phyloP scores from a whole-genome alignment of 768 basidiomycete species.

The Kwoniella bestiolae region DNA sequence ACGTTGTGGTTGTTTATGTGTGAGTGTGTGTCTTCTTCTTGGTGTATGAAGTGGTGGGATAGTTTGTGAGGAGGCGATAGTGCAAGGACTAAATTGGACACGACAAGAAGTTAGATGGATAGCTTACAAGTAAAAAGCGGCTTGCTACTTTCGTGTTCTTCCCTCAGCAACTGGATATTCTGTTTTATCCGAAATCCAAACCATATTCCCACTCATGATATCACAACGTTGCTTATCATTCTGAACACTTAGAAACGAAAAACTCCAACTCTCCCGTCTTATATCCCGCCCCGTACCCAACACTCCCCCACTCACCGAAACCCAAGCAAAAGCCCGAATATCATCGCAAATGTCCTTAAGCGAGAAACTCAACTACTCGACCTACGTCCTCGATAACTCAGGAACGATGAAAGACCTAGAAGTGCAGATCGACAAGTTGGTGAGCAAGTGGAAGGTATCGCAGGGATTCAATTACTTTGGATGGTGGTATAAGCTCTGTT shows the following conservation, averaged over 20 bases:
- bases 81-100: too few relatives aligned
- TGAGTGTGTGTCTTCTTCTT: conserved; percentile 55
- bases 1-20: conserved; percentile 91
- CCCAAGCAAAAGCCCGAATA: conserved; percentile 75
- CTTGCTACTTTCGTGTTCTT: too few relatives aligned
- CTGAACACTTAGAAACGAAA: conserved; percentile 72
- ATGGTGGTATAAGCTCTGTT: conserved; percentile 62
- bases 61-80: too few relatives aligned
- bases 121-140: too few relatives aligned
- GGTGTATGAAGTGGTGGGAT: not conserved
- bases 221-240: too few relatives aligned
- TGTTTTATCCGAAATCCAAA: too few relatives aligned
- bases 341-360: conserved; percentile 78
- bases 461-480: conserved; percentile 46
- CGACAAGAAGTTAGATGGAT: too few relatives aligned
- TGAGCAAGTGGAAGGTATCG: conserved; percentile 58
- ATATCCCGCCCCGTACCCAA: conserved; percentile 63
- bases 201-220: too few relatives aligned
- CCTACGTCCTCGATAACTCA: conserved; percentile 86
- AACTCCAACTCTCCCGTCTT: conserved; percentile 81
- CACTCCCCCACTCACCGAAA: conserved; percentile 61
- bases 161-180: too few relatives aligned
- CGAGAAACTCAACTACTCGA: conserved; percentile 81
- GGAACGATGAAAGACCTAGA: conserved; percentile 73
- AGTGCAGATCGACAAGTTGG: conserved; percentile 62